Conservation (phyloP, 805 yeast genomes). For the Monosporozyma siamensis region DNA sequence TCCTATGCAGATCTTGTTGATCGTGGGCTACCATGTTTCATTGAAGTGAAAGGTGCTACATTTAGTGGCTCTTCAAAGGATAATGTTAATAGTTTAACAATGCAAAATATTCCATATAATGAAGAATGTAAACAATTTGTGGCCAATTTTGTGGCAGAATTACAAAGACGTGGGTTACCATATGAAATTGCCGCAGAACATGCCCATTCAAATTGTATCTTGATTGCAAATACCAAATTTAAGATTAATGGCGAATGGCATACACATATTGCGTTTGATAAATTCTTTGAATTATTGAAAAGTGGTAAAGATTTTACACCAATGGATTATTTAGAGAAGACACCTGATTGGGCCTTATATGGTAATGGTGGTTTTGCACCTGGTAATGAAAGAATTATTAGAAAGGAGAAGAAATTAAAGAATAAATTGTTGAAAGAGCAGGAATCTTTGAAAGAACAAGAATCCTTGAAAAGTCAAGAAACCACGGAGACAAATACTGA, state of each 20-base stretch:
- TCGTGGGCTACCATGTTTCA: slow-evolving; percentile 73
- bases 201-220: slow-evolving; percentile 87
- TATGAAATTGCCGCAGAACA: slow-evolving; percentile 91
- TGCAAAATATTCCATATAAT: slow-evolving; percentile 92
- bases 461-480: neutral
- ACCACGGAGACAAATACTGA: too few species aligned
- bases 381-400: slow-evolving; percentile 58
- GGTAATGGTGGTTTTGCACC: slow-evolving; percentile 93
- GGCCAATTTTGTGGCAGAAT: slow-evolving; percentile 47
- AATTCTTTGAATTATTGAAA: slow-evolving; percentile 60
- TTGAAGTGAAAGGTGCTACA: slow-evolving; percentile 91
- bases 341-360: slow-evolving; percentile 88
- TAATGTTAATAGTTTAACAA: slow-evolving; percentile 81
- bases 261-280: slow-evolving; percentile 79
- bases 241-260: slow-evolving; percentile 66
- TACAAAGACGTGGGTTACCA: slow-evolving; percentile 54
- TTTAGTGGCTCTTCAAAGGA: slow-evolving; percentile 84
- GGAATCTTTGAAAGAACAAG: neutral
- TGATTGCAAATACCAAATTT: slow-evolving; percentile 70
- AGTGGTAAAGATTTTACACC: slow-evolving; percentile 61
- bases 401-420: slow-evolving; percentile 41
- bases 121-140: slow-evolving; percentile 82
- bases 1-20: slow-evolving; percentile 84
- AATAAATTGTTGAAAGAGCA: slow-evolving; percentile 5
- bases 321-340: slow-evolving; percentile 68